These are phyloP conservation scores for Sambucus nigra DNA, from an alignment of 129 eudicot species.

Conservation along the genomic window DNA sequence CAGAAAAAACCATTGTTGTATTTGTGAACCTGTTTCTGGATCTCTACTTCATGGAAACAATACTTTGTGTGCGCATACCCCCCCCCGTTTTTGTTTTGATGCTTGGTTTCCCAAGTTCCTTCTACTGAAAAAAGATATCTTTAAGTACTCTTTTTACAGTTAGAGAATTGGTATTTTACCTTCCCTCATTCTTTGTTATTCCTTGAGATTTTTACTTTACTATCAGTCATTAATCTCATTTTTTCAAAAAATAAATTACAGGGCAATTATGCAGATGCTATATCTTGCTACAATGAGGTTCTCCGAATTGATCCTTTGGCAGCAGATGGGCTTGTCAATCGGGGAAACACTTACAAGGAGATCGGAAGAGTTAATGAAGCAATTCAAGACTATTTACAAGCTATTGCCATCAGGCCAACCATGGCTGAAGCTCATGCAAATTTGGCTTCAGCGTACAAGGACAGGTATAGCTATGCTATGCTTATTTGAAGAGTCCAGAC, in stretches of 20 bases:
- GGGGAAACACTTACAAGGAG: conserved; percentile 89
- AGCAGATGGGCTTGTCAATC: conserved; percentile 86
- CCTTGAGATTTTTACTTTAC: not conserved
- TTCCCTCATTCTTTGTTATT: not conserved
- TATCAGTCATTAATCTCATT: not conserved
- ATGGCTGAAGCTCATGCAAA: conserved; percentile 99
- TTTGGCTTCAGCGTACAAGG: conserved; percentile 91
- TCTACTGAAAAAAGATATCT: too few relatives aligned
- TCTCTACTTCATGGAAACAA: too few relatives aligned
- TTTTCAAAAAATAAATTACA: conserved; percentile 16
- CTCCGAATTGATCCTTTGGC: conserved; percentile 89
- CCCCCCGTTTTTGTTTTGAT: too few relatives aligned
- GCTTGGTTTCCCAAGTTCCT: too few relatives aligned
- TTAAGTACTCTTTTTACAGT: too few relatives aligned
- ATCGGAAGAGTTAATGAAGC: conserved; percentile 95
- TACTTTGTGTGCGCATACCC: too few relatives aligned
- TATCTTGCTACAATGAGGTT: conserved; percentile 90
- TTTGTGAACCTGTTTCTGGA: too few relatives aligned
- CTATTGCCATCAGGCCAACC: conserved; percentile 64
- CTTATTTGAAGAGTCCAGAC: not conserved
- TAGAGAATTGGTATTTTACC: too few relatives aligned
- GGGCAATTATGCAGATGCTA: conserved; percentile 88
- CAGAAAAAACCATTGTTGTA: too few relatives aligned
- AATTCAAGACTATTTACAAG: conserved; percentile 80
- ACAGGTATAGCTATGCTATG: conserved; percentile 45